Percentiles rank a stretch among this genome's conserved stretches.
Conservation (phyloP, 1,284 basidiomycete species). For the Pyrrhoderma lamaoense region DNA sequence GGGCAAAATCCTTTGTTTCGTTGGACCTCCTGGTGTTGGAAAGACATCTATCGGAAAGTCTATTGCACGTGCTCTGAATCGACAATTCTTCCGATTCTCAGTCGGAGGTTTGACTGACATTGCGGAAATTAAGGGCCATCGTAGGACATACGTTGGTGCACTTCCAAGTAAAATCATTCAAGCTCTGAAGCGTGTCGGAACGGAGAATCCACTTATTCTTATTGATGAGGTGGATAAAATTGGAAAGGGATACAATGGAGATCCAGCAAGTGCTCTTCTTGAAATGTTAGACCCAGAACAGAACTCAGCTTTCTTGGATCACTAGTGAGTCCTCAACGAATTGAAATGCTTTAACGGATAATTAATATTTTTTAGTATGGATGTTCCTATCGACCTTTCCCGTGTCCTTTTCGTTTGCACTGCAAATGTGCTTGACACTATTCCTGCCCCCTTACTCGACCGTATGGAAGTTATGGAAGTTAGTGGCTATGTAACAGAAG, state of each 20-base stretch:
- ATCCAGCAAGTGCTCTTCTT: slow-evolving; percentile 88
- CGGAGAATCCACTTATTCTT: slow-evolving; percentile 92
- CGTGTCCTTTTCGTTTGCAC: slow-evolving; percentile 98
- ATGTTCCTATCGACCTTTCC: slow-evolving; percentile 94
- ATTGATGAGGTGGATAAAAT: slow-evolving; percentile 99
- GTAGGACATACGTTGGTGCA: slow-evolving; percentile 93
- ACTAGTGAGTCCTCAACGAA: slow-evolving; percentile 56
- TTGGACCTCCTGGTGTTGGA: slow-evolving; percentile 95
- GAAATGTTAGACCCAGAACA: slow-evolving; percentile 99
- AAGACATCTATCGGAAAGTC: slow-evolving; percentile 94
- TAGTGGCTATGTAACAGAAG: slow-evolving; percentile 93
- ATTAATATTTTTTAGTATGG: slow-evolving; percentile 54
- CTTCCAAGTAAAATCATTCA: slow-evolving; percentile 98
- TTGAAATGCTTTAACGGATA: neutral
- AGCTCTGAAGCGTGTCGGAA: slow-evolving; percentile 93
- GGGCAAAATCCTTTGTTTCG: slow-evolving; percentile 96
- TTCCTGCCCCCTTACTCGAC: slow-evolving; percentile 93
- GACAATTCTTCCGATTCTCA: slow-evolving; percentile 93
- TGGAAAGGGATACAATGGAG: slow-evolving; percentile 91
- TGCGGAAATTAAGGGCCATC: slow-evolving; percentile 98
- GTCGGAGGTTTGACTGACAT: slow-evolving; percentile 97
- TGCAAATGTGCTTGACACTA: slow-evolving; percentile 91
- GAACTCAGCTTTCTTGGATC: slow-evolving; percentile 93
- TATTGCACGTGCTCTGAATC: slow-evolving; percentile 80
- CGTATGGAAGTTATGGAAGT: slow-evolving; percentile 98